Evolutionary conservation across 1,284 basidiomycete species (phyloP).

Genomic region (Apiotrichum veenhuisii): DNA sequence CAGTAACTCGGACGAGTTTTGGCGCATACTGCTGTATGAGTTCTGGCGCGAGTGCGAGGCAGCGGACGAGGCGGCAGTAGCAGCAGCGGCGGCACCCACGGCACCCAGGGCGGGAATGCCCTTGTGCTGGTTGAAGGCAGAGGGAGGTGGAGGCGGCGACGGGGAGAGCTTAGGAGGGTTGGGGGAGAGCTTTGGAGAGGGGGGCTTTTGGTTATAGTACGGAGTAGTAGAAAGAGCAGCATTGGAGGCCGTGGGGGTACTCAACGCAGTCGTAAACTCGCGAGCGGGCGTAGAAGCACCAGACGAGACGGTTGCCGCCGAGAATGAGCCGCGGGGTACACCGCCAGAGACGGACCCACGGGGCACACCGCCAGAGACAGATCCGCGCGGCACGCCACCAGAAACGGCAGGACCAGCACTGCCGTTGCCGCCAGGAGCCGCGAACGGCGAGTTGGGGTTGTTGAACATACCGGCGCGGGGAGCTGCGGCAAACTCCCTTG

Average conservation of each 20-base stretch:
- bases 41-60: background rate
- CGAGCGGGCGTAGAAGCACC: background rate
- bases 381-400: background rate
- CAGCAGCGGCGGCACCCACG: background rate
- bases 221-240: background rate
- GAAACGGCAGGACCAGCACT: background rate
- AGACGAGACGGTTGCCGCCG: background rate
- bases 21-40: conserved; percentile 2
- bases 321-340: background rate
- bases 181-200: background rate
- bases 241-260: background rate
- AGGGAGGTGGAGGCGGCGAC: background rate
- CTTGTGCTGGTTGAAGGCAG: background rate
- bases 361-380: background rate
- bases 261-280: background rate
- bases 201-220: background rate
- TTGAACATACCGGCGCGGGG: background rate
- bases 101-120: background rate
- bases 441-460: background rate
- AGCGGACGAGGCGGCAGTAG: background rate
- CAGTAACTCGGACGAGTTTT: conserved; percentile 1
- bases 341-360: background rate
- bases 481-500: no score
- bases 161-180: background rate
- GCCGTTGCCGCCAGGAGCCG: background rate